Conservation (phyloP, 148 eudicot species). For the Chenopodium berlandieri region DNA sequence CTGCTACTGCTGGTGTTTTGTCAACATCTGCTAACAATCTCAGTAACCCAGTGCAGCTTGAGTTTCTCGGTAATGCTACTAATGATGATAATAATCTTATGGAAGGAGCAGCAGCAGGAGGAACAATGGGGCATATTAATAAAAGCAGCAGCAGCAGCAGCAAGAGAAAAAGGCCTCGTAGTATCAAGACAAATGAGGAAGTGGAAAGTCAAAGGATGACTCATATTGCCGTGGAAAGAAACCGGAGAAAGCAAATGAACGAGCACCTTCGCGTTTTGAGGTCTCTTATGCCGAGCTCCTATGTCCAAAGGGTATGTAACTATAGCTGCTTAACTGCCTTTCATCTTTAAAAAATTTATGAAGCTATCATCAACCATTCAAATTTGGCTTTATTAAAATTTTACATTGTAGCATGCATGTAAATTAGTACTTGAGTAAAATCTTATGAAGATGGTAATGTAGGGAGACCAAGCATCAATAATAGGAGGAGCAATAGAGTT, state of each 20-base stretch:
- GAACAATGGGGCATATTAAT: conserved; percentile 27
- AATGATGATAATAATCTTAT: conserved; percentile 27
- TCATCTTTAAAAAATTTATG: background rate
- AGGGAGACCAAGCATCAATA: conserved; percentile 99
- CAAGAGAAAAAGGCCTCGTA: conserved; percentile 88
- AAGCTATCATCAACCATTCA: no score
- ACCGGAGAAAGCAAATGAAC: conserved; percentile 96
- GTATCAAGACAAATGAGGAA: conserved; percentile 75
- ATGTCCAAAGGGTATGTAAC: conserved; percentile 81
- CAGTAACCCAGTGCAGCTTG: conserved; percentile 31
- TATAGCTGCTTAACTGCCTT: background rate
- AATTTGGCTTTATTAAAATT: no score
- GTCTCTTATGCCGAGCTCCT: conserved; percentile 97
- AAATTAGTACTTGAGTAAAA: background rate
- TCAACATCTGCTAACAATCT: background rate
- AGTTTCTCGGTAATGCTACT: conserved; percentile 27
- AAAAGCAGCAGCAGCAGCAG: conserved; percentile 27
- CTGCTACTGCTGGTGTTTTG: background rate
- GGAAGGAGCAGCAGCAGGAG: conserved; percentile 18
- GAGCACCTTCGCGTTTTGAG: conserved; percentile 91
- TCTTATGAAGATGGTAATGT: background rate
- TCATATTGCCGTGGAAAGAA: conserved; percentile 91
- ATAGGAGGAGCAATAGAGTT: conserved; percentile 97
- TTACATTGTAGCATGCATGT: background rate
- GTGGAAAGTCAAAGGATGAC: conserved; percentile 97